These are phyloP conservation scores for Platanthera zijinensis DNA, from an alignment of 106 monocot species.

Conservation along the genomic window DNA sequence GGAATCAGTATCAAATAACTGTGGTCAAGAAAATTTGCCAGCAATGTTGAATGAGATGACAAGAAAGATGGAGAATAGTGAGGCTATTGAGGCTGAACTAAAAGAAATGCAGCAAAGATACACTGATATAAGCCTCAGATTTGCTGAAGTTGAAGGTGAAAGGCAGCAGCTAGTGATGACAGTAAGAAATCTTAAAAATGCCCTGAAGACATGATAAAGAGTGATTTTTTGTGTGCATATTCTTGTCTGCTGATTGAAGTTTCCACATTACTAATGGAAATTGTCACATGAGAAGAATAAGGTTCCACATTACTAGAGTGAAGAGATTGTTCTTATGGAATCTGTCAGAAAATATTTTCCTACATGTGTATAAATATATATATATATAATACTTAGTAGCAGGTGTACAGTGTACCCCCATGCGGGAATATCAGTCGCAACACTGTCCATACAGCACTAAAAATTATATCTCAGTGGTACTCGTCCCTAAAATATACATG, in stretches of 20 bases:
- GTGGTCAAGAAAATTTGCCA: conserved; percentile 8
- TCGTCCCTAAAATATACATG: too few species aligned
- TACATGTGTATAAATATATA: not conserved
- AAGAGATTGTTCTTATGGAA: not conserved
- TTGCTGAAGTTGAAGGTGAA: conserved; percentile 94
- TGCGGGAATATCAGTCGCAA: not conserved
- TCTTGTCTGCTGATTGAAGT: not conserved
- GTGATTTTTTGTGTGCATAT: not conserved
- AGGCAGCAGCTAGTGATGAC: conserved; percentile 91
- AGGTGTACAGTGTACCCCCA: not conserved
- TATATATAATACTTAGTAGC: not conserved
- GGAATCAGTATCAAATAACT: conserved; percentile 1
- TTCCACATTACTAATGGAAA: not conserved
- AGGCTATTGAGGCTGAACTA: conserved; percentile 64
- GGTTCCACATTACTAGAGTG: not conserved
- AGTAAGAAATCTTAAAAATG: conserved; percentile 74
- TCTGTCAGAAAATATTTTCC: not conserved
- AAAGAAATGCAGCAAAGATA: conserved; percentile 95
- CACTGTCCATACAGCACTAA: too few species aligned
- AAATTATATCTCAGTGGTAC: too few species aligned
- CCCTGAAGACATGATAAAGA: conserved; percentile 30
- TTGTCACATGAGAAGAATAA: not conserved
- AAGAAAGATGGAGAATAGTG: conserved; percentile 41
- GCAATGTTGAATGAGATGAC: conserved; percentile 37
- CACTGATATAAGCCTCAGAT: conserved; percentile 84